phyloP scores from a whole-genome alignment of 495 filamentous ascomycete species.

The Symbiotaphrina buchneri region DNA sequence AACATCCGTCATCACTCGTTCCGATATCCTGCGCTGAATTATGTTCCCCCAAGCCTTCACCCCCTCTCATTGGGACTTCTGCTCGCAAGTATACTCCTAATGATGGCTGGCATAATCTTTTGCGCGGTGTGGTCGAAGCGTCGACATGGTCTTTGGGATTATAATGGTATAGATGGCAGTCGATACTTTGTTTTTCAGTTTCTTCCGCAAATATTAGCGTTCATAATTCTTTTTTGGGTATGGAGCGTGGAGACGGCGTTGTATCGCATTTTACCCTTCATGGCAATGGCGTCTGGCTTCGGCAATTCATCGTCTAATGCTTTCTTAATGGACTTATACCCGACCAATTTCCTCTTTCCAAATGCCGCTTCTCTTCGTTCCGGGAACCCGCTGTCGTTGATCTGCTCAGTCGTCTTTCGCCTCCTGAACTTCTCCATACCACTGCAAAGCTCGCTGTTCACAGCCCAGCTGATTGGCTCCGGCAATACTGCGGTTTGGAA shows the following conservation, averaged over 20 bases:
- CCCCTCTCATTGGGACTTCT: slow-evolving; percentile 31
- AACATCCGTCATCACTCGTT: slow-evolving; percentile 20
- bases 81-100: slow-evolving; percentile 37
- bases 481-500: slow-evolving; percentile 30
- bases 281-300: slow-evolving; percentile 39
- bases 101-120: slow-evolving; percentile 49
- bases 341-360: slow-evolving; percentile 33
- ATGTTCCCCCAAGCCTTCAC: slow-evolving; percentile 43
- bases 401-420: slow-evolving; percentile 35
- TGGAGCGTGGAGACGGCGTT: slow-evolving; percentile 51
- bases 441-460: slow-evolving; percentile 39
- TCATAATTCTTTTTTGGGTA: slow-evolving; percentile 48
- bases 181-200: slow-evolving; percentile 79
- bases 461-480: slow-evolving; percentile 24
- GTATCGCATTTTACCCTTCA: slow-evolving; percentile 60
- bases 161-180: slow-evolving; percentile 35
- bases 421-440: slow-evolving; percentile 39
- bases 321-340: slow-evolving; percentile 27
- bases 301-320: slow-evolving; percentile 22
- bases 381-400: slow-evolving; percentile 27
- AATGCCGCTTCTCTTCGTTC: slow-evolving; percentile 30
- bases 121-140: slow-evolving; percentile 46
- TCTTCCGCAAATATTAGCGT: slow-evolving; percentile 56
- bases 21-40: slow-evolving; percentile 31
- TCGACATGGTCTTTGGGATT: slow-evolving; percentile 40